Base-by-base conservation (phyloP, 2,329 filamentous ascomycete genomes). In the Neopestalotiopsis sp. region DNA sequence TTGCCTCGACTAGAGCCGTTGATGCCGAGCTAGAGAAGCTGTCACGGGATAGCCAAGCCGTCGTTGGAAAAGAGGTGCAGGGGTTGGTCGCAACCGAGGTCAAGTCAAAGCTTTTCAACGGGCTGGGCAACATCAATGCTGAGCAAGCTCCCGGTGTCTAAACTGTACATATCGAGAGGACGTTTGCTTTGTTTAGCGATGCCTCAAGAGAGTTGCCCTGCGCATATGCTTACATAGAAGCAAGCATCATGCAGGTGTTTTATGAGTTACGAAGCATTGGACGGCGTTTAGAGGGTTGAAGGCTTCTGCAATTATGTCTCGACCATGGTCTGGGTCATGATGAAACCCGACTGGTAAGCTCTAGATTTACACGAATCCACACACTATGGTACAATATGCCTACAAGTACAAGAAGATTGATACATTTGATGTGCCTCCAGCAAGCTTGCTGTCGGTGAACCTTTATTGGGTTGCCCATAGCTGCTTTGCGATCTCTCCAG, bases 51-150 rank as follows among this genome's bases (percentile, higher is more conserved):
- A 79, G 77, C 69, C 74, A 75, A 65, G 75, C 76, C 0, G 73
- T 80, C 17, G 70, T 75, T 3, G 77, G 78, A 71, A 78, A 80
- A 65, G 78, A 79, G 68, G 75, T 74, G 71, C 77, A 78, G 70
- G 78, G 77, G 1, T 74, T 79, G 45, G 75, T 76, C 73, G 75
- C 76, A 0, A 73, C 74, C 12, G 73, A 80, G 69, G 69, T 76
- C 61, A 77, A 78, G 70, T 74, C 75, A 1, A 76, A 76, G 70
- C 70, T 79, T 17, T 79, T 79, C 65, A 78, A 78, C 38, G 74
- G 74, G 2, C 65, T 77, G 61, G 73, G 73, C 5, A 61, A 28
- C 24, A 28, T 28, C 24, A 28, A 14, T 42, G 28, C 67, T 24
- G 28, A 66, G 34, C n/a, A 10, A 20, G 49, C 61, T 53, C 20